Evolutionary conservation across 192 early-diverging fungal genomes (phyloP), one percentile per base, ranked within the genome.

Genomic region (Coemansia sp.): DNA sequence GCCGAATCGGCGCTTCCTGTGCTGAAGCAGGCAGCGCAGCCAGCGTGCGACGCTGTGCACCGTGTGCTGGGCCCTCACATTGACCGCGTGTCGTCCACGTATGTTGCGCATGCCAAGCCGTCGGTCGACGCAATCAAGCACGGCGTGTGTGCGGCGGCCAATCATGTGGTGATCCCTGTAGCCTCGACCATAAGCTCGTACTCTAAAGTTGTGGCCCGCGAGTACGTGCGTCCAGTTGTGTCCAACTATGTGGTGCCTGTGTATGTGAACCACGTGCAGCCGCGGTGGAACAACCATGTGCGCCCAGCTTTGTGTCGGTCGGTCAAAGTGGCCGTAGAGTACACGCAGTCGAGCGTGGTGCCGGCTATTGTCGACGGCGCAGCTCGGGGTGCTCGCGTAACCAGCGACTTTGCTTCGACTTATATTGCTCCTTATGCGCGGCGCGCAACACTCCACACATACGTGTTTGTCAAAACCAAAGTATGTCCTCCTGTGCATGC

Each of bases 251-350:
- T 76, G 4, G 70, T 72, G 7, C 79, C 79, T 0, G 62, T 76
- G 10, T 76, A 66, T 41, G 32, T 29, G 14, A 65, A 76, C 64
- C 74, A 75, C 25, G 37, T 82, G 10, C 43, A 52, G 39, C 79
- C 79, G 0, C 58, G 66, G 45, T 82, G 79, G 79, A 72, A 67
- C 39, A 60, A 62, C 22, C 79, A 76, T 64, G 39, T 82, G 23
- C 59, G 57, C 0, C 79, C 79, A 5, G 73, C 79, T 6, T 3
- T 82, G 24, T 63, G 61, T 47, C 66, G 52, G 32, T 69, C 72
- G 48, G 49, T 64, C 6, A 60, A 64, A 22, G 63, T 73, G n/a
- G 74, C 63, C 4, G 53, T 66, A 3, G 57, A 57, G 10, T 76
- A 76, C 61, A 76, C 68, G 4, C 66, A 70, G n/a, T 43, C 52